Evolutionary conservation across 1,284 basidiomycete species (phyloP), one percentile per base, ranked within the genome.

Genomic region (Moesziomyces parantarcticus): DNA sequence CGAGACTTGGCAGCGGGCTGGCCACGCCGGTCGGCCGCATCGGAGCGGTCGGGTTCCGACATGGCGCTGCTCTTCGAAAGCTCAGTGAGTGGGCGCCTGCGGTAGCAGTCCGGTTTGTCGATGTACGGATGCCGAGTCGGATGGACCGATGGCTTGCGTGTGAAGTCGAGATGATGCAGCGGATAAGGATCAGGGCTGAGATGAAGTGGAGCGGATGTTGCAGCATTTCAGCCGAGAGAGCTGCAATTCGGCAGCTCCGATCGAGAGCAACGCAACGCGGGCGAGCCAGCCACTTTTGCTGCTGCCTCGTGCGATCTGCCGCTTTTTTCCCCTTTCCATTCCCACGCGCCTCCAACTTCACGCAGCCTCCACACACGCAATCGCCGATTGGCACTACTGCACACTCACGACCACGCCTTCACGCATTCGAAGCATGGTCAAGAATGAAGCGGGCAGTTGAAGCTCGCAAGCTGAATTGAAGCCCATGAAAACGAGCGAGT

Each of bases 1-100:
- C 59, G 63, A 9, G 62, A 61, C 14, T 50, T 57, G 51, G 58
- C 54, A 10, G 58, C 64, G 40, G 53, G 20, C 44, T 58, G 56
- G 7, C 49, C 51, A 20, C 59, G 66, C 21, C 56, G 59, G 36
- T 39, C 36, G 36, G 36, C 16, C 36, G 36, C 36, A 16, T 14
- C 18, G 18, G 59, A 52, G 25, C 59, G 56, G 45, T 63, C 51
- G 47, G 41, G 59, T 42, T 69, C 59, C 34, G 59, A 29, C 66
- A 69, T 62, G 52, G 9, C 45, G 51, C 23, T 23, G 26, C 21
- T 13, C 11, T 14, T 45, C n/a, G 20, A 20, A 40, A 26, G 50
- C 20, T 52, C 47, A 46, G 58, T 49, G 29, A 32, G 29, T 32
- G 29, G 21, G 26, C 36, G 45, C 14, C 45, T 40, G 22, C 25